Evolutionary conservation across 805 yeast species (phyloP), one percentile per base, ranked within the genome.

Genomic region (Lachancea nothofagi): DNA sequence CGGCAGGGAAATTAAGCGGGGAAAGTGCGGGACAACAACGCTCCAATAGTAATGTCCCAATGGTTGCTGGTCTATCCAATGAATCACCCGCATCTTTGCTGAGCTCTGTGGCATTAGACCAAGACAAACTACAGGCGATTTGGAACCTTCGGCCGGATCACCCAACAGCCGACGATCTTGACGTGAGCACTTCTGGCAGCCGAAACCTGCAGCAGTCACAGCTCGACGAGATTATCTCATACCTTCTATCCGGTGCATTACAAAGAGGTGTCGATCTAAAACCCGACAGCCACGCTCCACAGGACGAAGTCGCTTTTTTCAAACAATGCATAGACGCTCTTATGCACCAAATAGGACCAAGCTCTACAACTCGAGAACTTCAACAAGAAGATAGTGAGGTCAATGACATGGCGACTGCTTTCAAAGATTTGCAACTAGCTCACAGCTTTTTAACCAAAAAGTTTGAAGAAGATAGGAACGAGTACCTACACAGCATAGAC

Each of bases 391-490:
- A 39, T 17, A 49, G 44, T n/a, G 44, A 46, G 9, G 8, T 13
- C 10, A 35, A 20, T 33, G 33, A 40, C 27, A 13, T 33, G 19
- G 30, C 18, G 18, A 75, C 82, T 0, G 87, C 88, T 0, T 63
- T 83, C 36, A 72, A 69, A 41, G 93, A 83, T 55, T 65, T 83
- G 38, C 78, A 81, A 47, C 74, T 83, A 54, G 82, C 87, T 2
- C 87, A 82, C 57, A 77, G 71, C 44, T 83, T 80, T 53, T 62
- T 83, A 40, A 71, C 81, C 2, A 76, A 77, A 52, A 84, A 80
- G 49, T 83, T 72, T 50, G 83, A 80, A 47, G 75, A 77, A 44
- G 83, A 83, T 40, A 69, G 83, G 41, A 71, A 71, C 12, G 74
- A 72, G 44, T 75, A 79, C 41, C 57, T 67, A 37, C 71, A 71